Evolutionary conservation across 495 filamentous ascomycete species (phyloP), one percentile per base, ranked within the genome.

Genomic region (Neurospora discreta): DNA sequence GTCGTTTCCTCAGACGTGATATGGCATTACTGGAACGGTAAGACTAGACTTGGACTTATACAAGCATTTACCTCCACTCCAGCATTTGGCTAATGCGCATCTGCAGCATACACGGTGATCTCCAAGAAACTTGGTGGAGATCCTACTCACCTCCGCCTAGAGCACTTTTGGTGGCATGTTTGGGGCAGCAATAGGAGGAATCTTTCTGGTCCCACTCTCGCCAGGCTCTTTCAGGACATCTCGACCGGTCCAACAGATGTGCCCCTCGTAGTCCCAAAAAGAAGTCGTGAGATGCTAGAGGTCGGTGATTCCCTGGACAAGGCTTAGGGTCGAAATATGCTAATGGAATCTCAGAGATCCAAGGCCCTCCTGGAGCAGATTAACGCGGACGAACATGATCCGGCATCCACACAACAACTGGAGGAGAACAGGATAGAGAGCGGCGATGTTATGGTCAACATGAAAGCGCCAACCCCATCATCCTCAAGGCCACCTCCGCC

Each of bases 121-220:
- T 84, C 82, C 23, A 80, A 84, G 69, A 78, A 81, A 71, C 79
- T 86, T 42, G 75, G 81, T 68, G 52, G 52, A 6, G 86, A 88
- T 75, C 86, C 86, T 41, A 87, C 82, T 16, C 84, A 85, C 2
- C 81, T 82, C 44, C 85, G 86, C 33, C 77, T 87, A 44, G 85
- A 88, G 75, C 85, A 87, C 71, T 87, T 85, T 67, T 88, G 86
- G 86, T 86, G 85, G 81, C 85, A 85, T 69, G 84, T 88, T 69
- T 85, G 85, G 77, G 86, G 86, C 18, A 87, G 86, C 72, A 77
- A 84, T 58, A 79, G 79, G 30, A 81, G 83, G 23, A 75, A 81
- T 70, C 78, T 87, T 58, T 81, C 82, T 8, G 85, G 82, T 10
- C 80, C 74, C 26, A 77, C 78, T 18, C 80, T 88, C 68, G 84